Evolutionary conservation across 2,329 filamentous ascomycete genomes (phyloP), one percentile per base, ranked within the genome.

Genomic region (Raffaelea ambrosiae): DNA sequence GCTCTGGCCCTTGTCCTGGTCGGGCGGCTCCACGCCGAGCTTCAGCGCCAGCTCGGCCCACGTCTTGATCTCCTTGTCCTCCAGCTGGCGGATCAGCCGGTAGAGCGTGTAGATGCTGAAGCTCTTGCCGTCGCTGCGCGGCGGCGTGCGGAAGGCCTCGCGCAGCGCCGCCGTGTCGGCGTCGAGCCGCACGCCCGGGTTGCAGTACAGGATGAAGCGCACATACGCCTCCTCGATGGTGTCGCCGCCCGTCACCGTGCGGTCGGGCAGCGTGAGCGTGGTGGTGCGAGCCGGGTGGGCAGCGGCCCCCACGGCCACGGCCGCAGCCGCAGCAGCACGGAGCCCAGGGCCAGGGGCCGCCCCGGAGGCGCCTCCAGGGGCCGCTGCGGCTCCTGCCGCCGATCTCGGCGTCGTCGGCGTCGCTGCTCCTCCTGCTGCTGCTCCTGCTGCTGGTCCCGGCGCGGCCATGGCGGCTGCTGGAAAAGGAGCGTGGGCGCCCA

Each of bases 41-140:
- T 85, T 84, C 46, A 90, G 77, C 1, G 88, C 90, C 55, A 96
- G 63, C 62, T 95, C 87, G 38, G 86, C 87, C 90, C 90, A 96
- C 0, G 89, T 95, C 65, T 90, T 93, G 63, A 96, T 82, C 59
- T 95, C 87, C 60, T 87, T 90, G 20, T 71, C 69, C 54, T 94
- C 86, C 46, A 94, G 78, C 63, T 84, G 83, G 53, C 77, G 74
- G 59, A 96, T 88, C 46, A 96, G 74, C 59, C 87, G 77, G 61
- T 83, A 95, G 19, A 96, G 70, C 8, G 72, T 72, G 63, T 80
- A 94, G 0, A 86, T 86, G 58, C 81, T 86, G 61, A 95, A 96
- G 50, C 74, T 81, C 64, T 95, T 94, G 51, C 87, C 87, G 57
- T 91, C 89, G 61, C 88, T 95, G 59, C 84, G 88, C 4, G 90